Conservation (phyloP, 768 basidiomycete genomes). For the Termitomyces sp. region DNA sequence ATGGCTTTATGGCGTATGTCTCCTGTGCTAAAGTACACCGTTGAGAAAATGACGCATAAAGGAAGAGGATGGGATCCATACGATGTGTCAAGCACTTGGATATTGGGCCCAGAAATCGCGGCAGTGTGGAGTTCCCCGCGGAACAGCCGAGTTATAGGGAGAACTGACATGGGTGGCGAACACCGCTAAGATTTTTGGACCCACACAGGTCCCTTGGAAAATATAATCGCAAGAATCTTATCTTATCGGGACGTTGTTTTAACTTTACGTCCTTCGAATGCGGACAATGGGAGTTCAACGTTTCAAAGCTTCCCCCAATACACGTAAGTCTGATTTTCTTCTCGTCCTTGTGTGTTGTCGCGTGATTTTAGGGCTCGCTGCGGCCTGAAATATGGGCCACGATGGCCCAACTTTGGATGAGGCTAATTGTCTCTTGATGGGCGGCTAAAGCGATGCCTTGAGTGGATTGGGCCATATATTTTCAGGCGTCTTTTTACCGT, state of each 20-base stretch:
- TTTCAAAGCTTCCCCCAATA: neutral
- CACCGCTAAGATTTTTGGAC: neutral
- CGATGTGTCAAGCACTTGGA: constrained; percentile 53
- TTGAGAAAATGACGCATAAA: neutral
- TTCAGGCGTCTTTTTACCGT: neutral
- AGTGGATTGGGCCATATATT: neutral
- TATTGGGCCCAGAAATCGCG: constrained; percentile 53
- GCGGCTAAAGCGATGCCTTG: neutral
- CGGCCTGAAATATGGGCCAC: neutral
- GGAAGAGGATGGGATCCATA: constrained; percentile 26
- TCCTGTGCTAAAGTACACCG: constrained; percentile 39
- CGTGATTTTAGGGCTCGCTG: neutral
- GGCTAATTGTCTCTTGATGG: neutral
- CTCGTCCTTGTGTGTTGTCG: neutral
- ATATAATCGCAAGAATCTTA: constrained; percentile 4
- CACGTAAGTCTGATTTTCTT: neutral
- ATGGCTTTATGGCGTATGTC: constrained; percentile 40
- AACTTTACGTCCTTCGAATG: neutral
- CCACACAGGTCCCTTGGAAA: neutral
- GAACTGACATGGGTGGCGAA: constrained; percentile 27
- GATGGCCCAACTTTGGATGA: neutral
- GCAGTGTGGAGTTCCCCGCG: constrained; percentile 27
- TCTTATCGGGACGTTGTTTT: neutral
- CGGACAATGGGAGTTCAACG: neutral
- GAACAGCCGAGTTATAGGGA: constrained; percentile 47